Evolutionary conservation across 345 rosid genomes (phyloP).

Genomic region (Durio zibethinus): DNA sequence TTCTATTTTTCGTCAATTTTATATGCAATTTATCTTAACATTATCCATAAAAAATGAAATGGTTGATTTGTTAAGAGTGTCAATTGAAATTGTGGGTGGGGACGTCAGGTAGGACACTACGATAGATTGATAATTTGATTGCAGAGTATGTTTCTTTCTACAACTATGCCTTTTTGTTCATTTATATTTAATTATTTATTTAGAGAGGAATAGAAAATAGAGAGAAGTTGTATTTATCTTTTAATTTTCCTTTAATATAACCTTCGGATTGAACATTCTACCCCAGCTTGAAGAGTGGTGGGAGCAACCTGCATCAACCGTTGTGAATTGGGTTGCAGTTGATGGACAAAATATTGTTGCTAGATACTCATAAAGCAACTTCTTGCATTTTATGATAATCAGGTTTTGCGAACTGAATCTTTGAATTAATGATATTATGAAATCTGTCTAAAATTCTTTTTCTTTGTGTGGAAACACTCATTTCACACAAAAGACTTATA

Average conservation of each 20-base stretch:
- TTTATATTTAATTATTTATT: not conserved
- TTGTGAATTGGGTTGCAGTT: slow-evolving; percentile 83
- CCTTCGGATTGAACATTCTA: not conserved
- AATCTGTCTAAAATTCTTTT: not conserved
- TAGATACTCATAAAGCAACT: slow-evolving; percentile 89
- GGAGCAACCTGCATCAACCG: slow-evolving; percentile 93
- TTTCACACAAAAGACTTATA: not conserved
- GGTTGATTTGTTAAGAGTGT: not conserved
- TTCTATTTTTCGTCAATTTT: not conserved
- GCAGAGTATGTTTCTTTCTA: not conserved
- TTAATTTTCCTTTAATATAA: slow-evolving; percentile 1
- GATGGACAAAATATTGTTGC: slow-evolving; percentile 81
- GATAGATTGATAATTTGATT: not conserved
- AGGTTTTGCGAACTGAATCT: slow-evolving; percentile 28
- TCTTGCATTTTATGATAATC: slow-evolving; percentile 79
- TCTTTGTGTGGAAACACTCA: not conserved
- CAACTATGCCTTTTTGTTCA: not conserved
- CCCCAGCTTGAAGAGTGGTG: slow-evolving; percentile 91
- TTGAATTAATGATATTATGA: not conserved
- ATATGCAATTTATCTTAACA: not conserved
- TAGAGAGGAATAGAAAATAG: not conserved
- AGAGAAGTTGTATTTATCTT: not conserved
- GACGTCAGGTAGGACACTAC: not conserved
- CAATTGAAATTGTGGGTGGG: not conserved
- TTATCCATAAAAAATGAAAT: not conserved